Evolutionary conservation across 805 yeast genomes (phyloP).

Genomic region (Spathaspora gorwiae): DNA sequence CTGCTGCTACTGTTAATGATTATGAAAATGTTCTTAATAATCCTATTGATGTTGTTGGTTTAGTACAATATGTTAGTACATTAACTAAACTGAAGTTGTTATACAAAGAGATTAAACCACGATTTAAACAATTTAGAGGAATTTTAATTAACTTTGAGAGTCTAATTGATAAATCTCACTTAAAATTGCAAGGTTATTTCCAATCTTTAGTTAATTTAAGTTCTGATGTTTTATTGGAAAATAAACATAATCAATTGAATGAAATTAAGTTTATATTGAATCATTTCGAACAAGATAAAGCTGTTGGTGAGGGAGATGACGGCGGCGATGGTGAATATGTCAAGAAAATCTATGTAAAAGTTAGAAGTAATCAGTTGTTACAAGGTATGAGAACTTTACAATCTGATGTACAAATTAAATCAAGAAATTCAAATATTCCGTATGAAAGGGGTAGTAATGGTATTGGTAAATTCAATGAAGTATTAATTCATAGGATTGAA

Average conservation of each 20-base stretch:
- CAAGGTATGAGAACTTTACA: constrained; percentile 44
- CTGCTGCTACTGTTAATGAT: constrained; percentile 42
- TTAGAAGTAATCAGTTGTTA: constrained; percentile 27
- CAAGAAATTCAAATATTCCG: constrained; percentile 32
- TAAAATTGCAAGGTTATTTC: constrained; percentile 42
- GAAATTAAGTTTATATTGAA: constrained; percentile 41
- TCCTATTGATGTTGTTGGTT: constrained; percentile 38
- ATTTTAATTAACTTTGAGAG: constrained; percentile 56
- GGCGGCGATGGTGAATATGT: constrained; percentile 11
- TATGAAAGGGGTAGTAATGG: constrained; percentile 64
- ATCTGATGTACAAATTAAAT: constrained; percentile 41
- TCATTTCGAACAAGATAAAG: constrained; percentile 34
- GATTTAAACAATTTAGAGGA: constrained; percentile 58
- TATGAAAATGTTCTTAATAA: constrained; percentile 32
- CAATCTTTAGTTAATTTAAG: constrained; percentile 1
- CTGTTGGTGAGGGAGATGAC: constrained; percentile 5
- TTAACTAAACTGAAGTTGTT: constrained; percentile 40
- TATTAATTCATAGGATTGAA: constrained; percentile 44
- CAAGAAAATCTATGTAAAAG: constrained; percentile 14
- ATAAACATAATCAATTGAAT: constrained; percentile 23
- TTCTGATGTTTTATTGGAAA: constrained; percentile 17
- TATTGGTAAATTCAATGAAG: constrained; percentile 49
- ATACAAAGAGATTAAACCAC: constrained; percentile 39
- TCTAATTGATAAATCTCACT: constrained; percentile 54
- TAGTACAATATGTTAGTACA: constrained; percentile 28